Evolutionary conservation across 2,329 filamentous ascomycete genomes (phyloP).

Genomic region (Fusarium coicis): DNA sequence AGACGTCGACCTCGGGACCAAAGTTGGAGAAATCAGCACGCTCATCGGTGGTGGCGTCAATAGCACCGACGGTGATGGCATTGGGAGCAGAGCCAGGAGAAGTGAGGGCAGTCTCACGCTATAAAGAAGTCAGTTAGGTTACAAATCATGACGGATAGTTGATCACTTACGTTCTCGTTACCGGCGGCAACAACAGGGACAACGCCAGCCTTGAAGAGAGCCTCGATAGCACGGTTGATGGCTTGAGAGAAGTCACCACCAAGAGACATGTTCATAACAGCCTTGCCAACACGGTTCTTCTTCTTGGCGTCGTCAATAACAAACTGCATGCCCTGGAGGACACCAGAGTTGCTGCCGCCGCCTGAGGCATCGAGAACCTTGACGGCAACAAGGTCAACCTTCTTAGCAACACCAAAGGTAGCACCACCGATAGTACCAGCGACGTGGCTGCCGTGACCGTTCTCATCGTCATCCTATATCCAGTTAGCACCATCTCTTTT

Average conservation of each 20-base stretch:
- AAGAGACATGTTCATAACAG: slow-evolving; percentile 73
- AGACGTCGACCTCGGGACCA: slow-evolving; percentile 63
- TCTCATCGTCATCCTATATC: slow-evolving; percentile 61
- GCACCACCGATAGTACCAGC: slow-evolving; percentile 69
- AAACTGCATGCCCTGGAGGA: slow-evolving; percentile 70
- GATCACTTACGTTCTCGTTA: slow-evolving; percentile 60
- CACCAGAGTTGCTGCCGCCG: slow-evolving; percentile 50
- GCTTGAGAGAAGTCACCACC: slow-evolving; percentile 61
- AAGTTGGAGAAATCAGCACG: slow-evolving; percentile 69
- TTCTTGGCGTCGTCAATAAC: slow-evolving; percentile 59
- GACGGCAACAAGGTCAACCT: slow-evolving; percentile 62
- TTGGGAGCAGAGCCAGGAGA: slow-evolving; percentile 66
- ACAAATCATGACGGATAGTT: not conserved
- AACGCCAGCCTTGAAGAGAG: slow-evolving; percentile 60
- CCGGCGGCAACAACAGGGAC: slow-evolving; percentile 70
- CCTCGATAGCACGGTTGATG: slow-evolving; percentile 66
- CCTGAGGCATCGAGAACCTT: slow-evolving; percentile 67
- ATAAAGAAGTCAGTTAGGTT: slow-evolving; percentile 16
- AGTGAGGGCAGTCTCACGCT: slow-evolving; percentile 60
- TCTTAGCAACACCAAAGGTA: slow-evolving; percentile 68
- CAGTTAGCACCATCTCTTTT: slow-evolving; percentile 1
- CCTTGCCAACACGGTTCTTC: slow-evolving; percentile 59
- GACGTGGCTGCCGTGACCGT: slow-evolving; percentile 73
- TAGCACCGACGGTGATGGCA: slow-evolving; percentile 70
- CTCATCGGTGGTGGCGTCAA: slow-evolving; percentile 61